Conservation (phyloP, 208 protist species). For the Wallacemonas rigidus region DNA sequence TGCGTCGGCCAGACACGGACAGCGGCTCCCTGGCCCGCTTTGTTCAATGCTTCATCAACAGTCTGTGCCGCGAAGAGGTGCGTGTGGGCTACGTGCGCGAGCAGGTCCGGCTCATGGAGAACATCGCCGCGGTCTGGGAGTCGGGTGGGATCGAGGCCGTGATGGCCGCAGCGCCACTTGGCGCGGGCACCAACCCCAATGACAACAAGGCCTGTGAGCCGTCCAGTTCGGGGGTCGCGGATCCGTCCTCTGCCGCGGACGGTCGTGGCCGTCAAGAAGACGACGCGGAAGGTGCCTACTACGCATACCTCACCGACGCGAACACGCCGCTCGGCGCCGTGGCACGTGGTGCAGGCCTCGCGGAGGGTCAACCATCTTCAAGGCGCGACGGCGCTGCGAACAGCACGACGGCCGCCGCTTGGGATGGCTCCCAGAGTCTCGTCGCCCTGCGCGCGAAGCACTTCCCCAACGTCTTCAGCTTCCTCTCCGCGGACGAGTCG, state of each 20-base stretch:
- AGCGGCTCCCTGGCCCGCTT: conserved; percentile 64
- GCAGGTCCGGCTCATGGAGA: conserved; percentile 58
- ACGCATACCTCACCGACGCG: background rate
- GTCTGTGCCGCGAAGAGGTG: conserved; percentile 77
- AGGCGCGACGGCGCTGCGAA: background rate
- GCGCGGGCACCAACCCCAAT: background rate
- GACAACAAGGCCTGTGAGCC: background rate
- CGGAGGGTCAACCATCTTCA: background rate
- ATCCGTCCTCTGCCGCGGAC: background rate
- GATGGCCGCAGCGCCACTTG: conserved; percentile 22
- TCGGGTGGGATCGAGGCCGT: conserved; percentile 22
- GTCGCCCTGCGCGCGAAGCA: background rate
- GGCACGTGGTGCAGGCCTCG: background rate
- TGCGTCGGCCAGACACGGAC: conserved; percentile 65
- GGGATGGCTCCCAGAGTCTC: conserved; percentile 3
- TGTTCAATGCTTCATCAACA: conserved; percentile 81
- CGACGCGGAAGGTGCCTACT: conserved; percentile 4
- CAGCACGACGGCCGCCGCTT: background rate
- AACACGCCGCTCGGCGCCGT: conserved; percentile 4
- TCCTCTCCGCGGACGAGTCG: conserved; percentile 25
- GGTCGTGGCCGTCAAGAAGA: background rate
- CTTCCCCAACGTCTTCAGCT: conserved; percentile 5
- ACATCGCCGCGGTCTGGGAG: conserved; percentile 37
- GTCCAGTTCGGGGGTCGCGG: background rate
- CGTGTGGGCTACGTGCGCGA: conserved; percentile 53